Base-by-base conservation (phyloP, 78 protist genomes). In the Goniomonas avonlea region DNA sequence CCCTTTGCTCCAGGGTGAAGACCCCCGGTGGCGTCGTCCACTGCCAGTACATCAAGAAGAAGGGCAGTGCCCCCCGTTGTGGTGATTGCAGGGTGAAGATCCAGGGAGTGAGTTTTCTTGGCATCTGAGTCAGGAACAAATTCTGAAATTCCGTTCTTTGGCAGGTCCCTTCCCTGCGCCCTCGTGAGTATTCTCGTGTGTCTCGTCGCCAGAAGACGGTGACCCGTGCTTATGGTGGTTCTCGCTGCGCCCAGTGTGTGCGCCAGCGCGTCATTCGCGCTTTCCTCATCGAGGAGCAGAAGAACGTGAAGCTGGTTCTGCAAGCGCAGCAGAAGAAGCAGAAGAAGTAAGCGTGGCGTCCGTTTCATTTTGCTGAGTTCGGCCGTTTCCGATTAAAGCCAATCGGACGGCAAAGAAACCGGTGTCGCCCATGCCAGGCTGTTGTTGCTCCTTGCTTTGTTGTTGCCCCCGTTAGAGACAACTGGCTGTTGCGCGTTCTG, bases 251-350 rank as follows among this genome's bases (percentile, higher is more conserved):
- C 11, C 32, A 32, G 25, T 63, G 71, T 27, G 71, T 63, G 2
- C 71, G 71, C n/a, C 71, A 63, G 31, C 82, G 96, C 71, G 81
- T 94, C 82, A 80, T 91, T 50, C 93, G 98, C 53, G 98, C 98
- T 18, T 95, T 95, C 96, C 90, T 95, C 70, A 66, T 95, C 8
- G 98, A 95, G 89, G 98, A 95, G 87, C 95, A 91, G 88, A 91
- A 88, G 91, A 82, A 93, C 78, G 98, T 94, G 77, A 95, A 95
- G 94, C 73, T 76, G 34, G 90, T 92, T 58, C 80, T 82, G 84
- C 85, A 82, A 82, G 53, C 18, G 55, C 56, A 40, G 65, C 55
- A 43, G 55, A 66, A 66, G 73, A 38, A 5, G 39, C 56, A 25
- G 25, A 37, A 37, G 43, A 61, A 61, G 70, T 43, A 43, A 43